These are phyloP conservation scores for Lophium mytilinum DNA, from an alignment of 495 filamentous ascomycete species.

Conservation along the genomic window DNA sequence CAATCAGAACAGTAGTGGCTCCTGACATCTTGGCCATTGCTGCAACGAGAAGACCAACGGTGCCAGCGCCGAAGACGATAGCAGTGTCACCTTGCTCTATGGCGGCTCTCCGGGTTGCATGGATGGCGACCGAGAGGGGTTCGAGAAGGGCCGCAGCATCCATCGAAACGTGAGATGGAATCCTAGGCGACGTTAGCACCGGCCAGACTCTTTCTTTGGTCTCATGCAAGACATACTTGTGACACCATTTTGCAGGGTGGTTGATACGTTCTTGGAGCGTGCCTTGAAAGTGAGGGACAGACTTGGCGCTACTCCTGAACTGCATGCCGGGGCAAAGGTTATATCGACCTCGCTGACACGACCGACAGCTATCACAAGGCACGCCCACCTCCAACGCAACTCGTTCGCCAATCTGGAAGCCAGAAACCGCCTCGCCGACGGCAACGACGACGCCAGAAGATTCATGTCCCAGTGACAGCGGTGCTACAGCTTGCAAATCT, in stretches of 20 bases:
- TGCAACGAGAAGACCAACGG: constrained; percentile 27
- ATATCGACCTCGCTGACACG: constrained; percentile 31
- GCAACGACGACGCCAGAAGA: constrained; percentile 26
- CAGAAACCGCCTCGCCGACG: constrained; percentile 26
- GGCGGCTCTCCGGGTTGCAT: constrained; percentile 22
- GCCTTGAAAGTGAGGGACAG: constrained; percentile 31
- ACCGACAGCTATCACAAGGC: constrained; percentile 29
- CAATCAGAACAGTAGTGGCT: constrained; percentile 27
- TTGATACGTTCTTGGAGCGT: constrained; percentile 31
- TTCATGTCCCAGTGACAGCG: constrained; percentile 22
- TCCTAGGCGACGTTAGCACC: constrained; percentile 22
- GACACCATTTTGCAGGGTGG: constrained; percentile 31
- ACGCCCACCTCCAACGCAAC: constrained; percentile 31
- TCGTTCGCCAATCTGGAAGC: constrained; percentile 28
- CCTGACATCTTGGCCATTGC: constrained; percentile 29
- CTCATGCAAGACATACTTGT: constrained; percentile 30
- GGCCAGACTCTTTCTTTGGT: constrained; percentile 9
- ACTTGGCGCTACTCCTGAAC: constrained; percentile 32
- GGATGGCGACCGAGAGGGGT: constrained; percentile 29
- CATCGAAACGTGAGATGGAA: constrained; percentile 23
- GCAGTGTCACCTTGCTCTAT: constrained; percentile 28
- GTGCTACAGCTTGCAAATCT: constrained; percentile 24
- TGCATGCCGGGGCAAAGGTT: constrained; percentile 30
- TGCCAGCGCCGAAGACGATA: constrained; percentile 31
- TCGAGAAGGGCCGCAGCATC: constrained; percentile 28